phyloP scores from a whole-genome alignment of 495 filamentous ascomycete species.

The Evansstolkia leycettana region DNA sequence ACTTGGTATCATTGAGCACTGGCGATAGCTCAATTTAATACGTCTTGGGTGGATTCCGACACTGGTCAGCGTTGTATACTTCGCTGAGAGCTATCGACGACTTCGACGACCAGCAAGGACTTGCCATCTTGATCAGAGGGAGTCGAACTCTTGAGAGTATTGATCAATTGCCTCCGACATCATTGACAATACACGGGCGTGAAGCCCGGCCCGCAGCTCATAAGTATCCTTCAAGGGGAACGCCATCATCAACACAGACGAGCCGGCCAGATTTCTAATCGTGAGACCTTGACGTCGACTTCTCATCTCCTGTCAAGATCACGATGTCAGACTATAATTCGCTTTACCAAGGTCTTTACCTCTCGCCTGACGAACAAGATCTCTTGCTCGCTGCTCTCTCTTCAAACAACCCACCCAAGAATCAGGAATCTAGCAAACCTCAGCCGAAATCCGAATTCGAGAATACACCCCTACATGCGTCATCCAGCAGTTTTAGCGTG shows the following conservation, averaged over 20 bases:
- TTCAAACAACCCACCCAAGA: conserved; percentile 49
- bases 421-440: conserved; percentile 15
- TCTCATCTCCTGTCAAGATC: conserved; percentile 1
- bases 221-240: too few relatives aligned
- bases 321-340: conserved; percentile 27
- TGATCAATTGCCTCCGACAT: not conserved
- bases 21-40: too few relatives aligned
- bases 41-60: too few relatives aligned
- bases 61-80: too few relatives aligned
- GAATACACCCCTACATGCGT: conserved; percentile 21
- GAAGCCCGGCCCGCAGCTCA: conserved; percentile 15
- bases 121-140: conserved; percentile 1
- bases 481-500: conserved; percentile 24
- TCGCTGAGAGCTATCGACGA: too few relatives aligned
- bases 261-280: too few relatives aligned
- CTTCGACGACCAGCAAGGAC: too few relatives aligned
- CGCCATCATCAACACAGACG: too few relatives aligned
- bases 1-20: too few relatives aligned
- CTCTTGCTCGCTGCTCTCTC: conserved; percentile 78
- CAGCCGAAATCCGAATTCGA: conserved; percentile 14
- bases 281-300: too few relatives aligned
- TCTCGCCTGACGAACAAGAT: conserved; percentile 78
- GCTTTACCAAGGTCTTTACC: conserved; percentile 41
- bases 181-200: conserved; percentile 15
- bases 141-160: too few relatives aligned